A percentile compares a stretch with the other conserved stretches of the same genome.
phyloP scores from a whole-genome alignment of 2,329 filamentous ascomycete species.

The Aspergillus ochraceoroseus region DNA sequence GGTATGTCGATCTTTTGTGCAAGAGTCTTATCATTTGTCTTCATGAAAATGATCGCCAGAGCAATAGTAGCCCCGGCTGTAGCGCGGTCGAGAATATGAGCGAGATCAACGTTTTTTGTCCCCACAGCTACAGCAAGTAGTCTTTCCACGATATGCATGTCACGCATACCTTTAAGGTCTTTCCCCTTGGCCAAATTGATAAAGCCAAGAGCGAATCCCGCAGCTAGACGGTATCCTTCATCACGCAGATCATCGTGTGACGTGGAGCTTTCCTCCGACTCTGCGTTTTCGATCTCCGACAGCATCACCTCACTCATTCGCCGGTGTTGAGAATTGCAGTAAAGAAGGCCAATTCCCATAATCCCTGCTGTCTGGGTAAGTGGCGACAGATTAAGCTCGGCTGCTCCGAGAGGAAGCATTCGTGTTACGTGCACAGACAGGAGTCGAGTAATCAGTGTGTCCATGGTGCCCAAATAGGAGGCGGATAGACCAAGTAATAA shows the following conservation, averaged over 20 bases:
- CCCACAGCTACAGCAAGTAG: slow-evolving; percentile 79
- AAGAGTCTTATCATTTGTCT: slow-evolving; percentile 80
- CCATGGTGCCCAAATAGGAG: slow-evolving; percentile 95
- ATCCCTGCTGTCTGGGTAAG: slow-evolving; percentile 93
- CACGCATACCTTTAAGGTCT: slow-evolving; percentile 80
- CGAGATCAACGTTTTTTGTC: slow-evolving; percentile 83
- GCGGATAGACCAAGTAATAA: slow-evolving; percentile 87
- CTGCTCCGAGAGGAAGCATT: slow-evolving; percentile 86
- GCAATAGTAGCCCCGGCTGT: slow-evolving; percentile 91
- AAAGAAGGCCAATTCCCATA: slow-evolving; percentile 92
- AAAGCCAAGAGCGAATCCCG: slow-evolving; percentile 85
- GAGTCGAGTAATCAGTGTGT: slow-evolving; percentile 85
- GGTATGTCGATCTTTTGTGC: slow-evolving; percentile 91
- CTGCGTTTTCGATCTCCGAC: slow-evolving; percentile 87
- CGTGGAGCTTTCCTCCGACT: slow-evolving; percentile 65
- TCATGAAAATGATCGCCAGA: slow-evolving; percentile 91
- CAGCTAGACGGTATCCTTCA: slow-evolving; percentile 92
- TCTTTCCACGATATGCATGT: slow-evolving; percentile 89
- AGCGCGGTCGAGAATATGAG: slow-evolving; percentile 88
- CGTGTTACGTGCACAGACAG: slow-evolving; percentile 93
- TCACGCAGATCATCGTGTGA: slow-evolving; percentile 75
- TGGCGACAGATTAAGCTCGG: slow-evolving; percentile 87
- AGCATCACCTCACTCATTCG: slow-evolving; percentile 99
- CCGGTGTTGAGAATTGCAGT: slow-evolving; percentile 91
- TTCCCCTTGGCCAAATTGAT: slow-evolving; percentile 92